Percentiles rank a stretch among this genome's conserved stretches.
Evolutionary conservation across 140 eudicot genomes (phyloP).

Genomic region (Cichorium intybus): DNA sequence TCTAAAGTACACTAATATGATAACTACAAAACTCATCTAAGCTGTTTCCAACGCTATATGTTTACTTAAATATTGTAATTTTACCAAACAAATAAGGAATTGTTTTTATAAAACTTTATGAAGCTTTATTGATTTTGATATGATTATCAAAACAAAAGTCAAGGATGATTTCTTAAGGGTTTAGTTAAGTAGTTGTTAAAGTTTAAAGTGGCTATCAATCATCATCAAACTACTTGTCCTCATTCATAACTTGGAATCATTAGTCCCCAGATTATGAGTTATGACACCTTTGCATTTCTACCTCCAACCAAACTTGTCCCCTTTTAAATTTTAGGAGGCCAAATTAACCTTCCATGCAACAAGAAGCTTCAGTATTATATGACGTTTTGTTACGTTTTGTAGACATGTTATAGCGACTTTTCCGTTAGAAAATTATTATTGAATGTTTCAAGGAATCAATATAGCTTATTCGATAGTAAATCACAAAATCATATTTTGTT

Average conservation of each 20-base stretch:
- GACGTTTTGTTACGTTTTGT: neutral
- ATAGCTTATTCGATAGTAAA: too few relatives aligned
- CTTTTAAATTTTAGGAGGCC: slow-evolving; percentile 18
- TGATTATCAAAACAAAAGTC: slow-evolving; percentile 8
- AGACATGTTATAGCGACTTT: neutral
- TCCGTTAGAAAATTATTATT: neutral
- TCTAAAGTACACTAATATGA: neutral
- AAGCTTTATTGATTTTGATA: slow-evolving; percentile 4
- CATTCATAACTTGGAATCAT: slow-evolving; percentile 16
- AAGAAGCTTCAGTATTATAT: neutral
- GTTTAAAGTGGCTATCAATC: slow-evolving; percentile 21
- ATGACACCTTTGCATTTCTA: slow-evolving; percentile 21
- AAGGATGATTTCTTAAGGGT: slow-evolving; percentile 22
- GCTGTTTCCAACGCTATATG: neutral
- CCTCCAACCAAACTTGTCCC: slow-evolving; percentile 20
- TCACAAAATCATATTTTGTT: too few relatives aligned
- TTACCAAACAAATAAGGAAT: neutral
- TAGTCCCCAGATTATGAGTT: slow-evolving; percentile 19
- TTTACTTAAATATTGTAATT: neutral
- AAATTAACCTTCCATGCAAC: slow-evolving; percentile 14
- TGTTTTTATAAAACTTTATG: slow-evolving; percentile 1
- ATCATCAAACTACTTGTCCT: slow-evolving; percentile 30
- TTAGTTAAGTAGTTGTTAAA: slow-evolving; percentile 32
- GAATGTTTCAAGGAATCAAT: too few relatives aligned
- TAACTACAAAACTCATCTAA: neutral